Evolutionary conservation across 202 grass and related monocot genomes (phyloP), one percentile per base, ranked within the genome.

Genomic region (Saccharum hybrid): DNA sequence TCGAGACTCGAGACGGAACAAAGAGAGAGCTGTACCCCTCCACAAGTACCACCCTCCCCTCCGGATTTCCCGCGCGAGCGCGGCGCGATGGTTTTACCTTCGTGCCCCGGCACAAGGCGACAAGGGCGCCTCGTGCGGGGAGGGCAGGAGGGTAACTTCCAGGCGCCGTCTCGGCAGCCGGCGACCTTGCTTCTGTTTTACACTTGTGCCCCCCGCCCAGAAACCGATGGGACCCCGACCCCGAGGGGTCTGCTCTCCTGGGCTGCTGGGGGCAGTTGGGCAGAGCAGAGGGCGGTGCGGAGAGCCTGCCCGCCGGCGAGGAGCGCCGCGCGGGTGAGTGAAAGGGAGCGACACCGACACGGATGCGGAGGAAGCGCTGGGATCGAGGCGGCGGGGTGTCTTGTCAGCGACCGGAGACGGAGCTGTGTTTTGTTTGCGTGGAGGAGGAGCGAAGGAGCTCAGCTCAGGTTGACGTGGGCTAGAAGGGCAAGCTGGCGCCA

Each of bases 31-130:
- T 26, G 26, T 4, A 18, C 51, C 36, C 36, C 42, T 12, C 9
- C 69, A 72, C 75, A 41, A 57, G 78, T 61, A 80, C n/a, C 0
- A 10, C 16, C 59, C 42, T 8, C 74, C 59, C 49, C 36, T 83
- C 84, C 84, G 80, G 84, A 75, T 80, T 87, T 90, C 88, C 84
- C 88, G 88, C 88, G 75, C 88, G 88, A 86, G 26, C 26, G 26
- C 26, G 26, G 88, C 80, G 69, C 74, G 34, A 0, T 43, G 71
- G 18, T 65, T 83, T 90, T 75, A 90, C 88, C 0, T 10, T 31
- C 23, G 41, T 87, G 11, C 75, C 88, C 83, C 70, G 0, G 11
- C 74, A 0, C 56, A 5, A 81, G 12, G 63, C 69, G 87, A 71
- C 63, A n/a, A 9, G 22, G 18, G 23, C 61, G 12, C 2, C 74